Evolutionary conservation across 2,329 filamentous ascomycete genomes (phyloP), one percentile per base, ranked within the genome.

Genomic region (Blastomyces gilchristii): DNA sequence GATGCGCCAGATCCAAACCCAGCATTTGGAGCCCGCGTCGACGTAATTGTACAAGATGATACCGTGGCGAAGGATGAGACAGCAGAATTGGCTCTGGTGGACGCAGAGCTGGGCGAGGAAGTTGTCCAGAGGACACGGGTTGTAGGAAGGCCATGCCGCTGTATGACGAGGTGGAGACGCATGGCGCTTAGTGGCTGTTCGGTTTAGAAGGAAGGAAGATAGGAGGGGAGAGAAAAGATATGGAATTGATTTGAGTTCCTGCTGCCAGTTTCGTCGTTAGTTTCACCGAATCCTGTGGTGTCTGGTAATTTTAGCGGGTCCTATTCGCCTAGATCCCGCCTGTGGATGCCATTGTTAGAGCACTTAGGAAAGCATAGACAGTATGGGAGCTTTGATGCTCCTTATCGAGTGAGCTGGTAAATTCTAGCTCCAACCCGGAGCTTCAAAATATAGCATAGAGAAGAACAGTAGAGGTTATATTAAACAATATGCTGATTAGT

Each of bases 141-240:
- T 50, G 88, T 83, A 8, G 91, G 90, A 31, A 94, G 81, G 53
- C 82, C 84, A 75, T 93, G 85, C 63, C 91, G 87, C 66, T 85
- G 84, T 62, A 95, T 84, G 45, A 84, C 80, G 58, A 95, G 78
- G 67, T 88, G 87, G 65, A 95, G 82, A 70, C 91, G 89, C 81
- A 94, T 85, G 58, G 59, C 73, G 68, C 31, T 39, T 49, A 68
- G 31, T 39, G 54, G 12, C 7, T 16, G 28, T 25, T 25, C 2
- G 57, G 25, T 18, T 22, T 12, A 25, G 57, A 25, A 11, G 12
- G 25, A 6, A n/a, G n/a, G 28, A 56, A 56, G 31, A 16, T 3
- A 37, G 31, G 3, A 12, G 25, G 56, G 11, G 11, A 58, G 11
- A 22, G 16, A 2, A 16, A 53, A 8, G 50, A 34, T n/a, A 18